Base-by-base conservation (phyloP, 768 basidiomycete species). In the Trametopsis cervina region DNA sequence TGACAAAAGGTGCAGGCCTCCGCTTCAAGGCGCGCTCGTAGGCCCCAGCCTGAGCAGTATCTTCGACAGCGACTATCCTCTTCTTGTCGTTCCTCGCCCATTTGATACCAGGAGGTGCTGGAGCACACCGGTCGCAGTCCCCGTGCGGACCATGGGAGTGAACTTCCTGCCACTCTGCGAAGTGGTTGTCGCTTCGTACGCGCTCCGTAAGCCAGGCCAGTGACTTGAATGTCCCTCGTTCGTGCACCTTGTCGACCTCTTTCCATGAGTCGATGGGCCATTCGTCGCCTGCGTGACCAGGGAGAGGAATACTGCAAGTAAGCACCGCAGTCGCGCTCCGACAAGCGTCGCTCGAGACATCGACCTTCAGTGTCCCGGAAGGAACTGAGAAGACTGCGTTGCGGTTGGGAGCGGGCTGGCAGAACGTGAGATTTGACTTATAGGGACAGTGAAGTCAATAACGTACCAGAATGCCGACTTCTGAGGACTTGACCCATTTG, bases 171-270 rank as follows among this genome's bases (percentile, higher is more conserved):
- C 94, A 97, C 2, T 70, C 58, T 22, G 67, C 68, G 56, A 86
- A 76, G 29, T 79, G 80, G 20, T 85, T 78, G 48, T 91, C 77
- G 49, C 82, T 78, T 11, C 87, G 81, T 52, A 94, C 75, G 42
- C 90, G 80, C 60, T 93, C 89, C 20, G 90, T 69, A 17, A 96
- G 67, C 93, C 94, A 97, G 2, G 91, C 86, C 13, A 95, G 61
- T 4, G 82, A 72, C 52, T 78, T 80, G 72, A 93, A 95, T 1
- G 81, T 84, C 10, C 76, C 69, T 3, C 92, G 82, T 60, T 95
- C 89, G 56, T 94, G 85, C 7, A 90, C 71, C 55, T 88, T 85
- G 63, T 95, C 90, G 38, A 97, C 80, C 56, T 91, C 86, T 36
- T 66, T 69, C 90, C 89, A 96, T 4, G 58, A 52, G 11, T 75